Percentiles rank a stretch among this genome's conserved stretches.
phyloP scores from a whole-genome alignment of 2,329 filamentous ascomycete genomes.

The Epichloe gansuensis region DNA sequence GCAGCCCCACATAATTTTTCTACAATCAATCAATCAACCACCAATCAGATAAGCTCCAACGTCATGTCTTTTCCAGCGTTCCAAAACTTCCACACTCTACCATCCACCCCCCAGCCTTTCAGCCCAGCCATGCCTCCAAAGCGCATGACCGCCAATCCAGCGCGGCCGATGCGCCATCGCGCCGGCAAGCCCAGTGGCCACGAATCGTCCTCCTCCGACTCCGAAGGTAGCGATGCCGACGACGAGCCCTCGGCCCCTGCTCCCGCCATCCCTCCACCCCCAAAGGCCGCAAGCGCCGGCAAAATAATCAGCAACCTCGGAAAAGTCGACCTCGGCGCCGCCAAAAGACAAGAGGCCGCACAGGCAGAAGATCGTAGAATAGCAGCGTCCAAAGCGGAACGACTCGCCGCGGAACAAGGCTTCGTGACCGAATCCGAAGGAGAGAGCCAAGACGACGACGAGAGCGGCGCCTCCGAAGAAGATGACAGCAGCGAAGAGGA shows the following conservation, averaged over 20 bases:
- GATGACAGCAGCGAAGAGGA: conserved; percentile 32
- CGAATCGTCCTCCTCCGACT: conserved; percentile 41
- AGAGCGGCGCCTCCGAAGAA: conserved; percentile 14
- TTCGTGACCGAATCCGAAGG: conserved; percentile 45
- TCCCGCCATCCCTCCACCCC: conserved; percentile 36
- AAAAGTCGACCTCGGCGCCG: conserved; percentile 39
- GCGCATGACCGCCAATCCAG: conserved; percentile 87
- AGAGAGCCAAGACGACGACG: conserved; percentile 24
- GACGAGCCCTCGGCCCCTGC: conserved; percentile 13
- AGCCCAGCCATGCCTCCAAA: conserved; percentile 44
- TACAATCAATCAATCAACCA: neutral
- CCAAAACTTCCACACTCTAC: neutral
- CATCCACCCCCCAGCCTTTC: neutral
- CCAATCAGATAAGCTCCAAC: neutral
- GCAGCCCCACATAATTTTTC: neutral
- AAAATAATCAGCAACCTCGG: conserved; percentile 41
- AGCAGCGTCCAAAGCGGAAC: conserved; percentile 37
- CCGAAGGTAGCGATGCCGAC: conserved; percentile 32
- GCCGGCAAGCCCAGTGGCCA: conserved; percentile 62
- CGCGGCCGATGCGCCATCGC: conserved; percentile 67
- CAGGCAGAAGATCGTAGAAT: conserved; percentile 33
- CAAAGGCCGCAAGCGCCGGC: conserved; percentile 43
- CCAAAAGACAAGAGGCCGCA: conserved; percentile 28
- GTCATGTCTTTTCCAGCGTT: neutral
- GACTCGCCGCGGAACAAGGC: conserved; percentile 43